Conservation (phyloP, 2,329 filamentous ascomycete genomes). For the Colletotrichum gloeosporioides region DNA sequence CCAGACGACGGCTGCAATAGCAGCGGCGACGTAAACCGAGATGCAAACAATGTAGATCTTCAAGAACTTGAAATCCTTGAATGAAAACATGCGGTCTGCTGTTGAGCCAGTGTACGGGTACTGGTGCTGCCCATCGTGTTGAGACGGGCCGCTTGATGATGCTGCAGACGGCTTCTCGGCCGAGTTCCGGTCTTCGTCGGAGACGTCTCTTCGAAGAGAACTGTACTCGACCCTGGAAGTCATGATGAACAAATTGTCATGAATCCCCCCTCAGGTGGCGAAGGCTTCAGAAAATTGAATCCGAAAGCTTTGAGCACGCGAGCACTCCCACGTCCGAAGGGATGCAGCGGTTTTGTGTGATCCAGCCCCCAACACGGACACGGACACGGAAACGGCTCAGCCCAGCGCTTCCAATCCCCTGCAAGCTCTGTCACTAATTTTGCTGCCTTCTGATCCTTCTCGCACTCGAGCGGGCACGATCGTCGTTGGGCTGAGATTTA, state of each 20-base stretch:
- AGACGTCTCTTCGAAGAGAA: not conserved
- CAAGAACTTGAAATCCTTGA: not conserved
- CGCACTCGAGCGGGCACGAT: not conserved
- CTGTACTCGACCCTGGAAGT: not conserved
- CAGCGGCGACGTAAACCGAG: not conserved
- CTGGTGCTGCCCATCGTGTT: not conserved
- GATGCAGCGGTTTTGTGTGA: not conserved
- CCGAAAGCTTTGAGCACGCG: not conserved
- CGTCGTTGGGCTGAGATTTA: not conserved
- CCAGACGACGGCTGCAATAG: not conserved
- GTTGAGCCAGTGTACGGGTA: not conserved
- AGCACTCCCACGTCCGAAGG: not conserved
- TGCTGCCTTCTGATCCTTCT: slow-evolving; percentile 1
- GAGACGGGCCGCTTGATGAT: not conserved
- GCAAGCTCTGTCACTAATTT: not conserved
- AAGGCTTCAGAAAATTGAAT: not conserved
- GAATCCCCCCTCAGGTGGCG: rapidly evolving
- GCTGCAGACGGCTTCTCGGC: not conserved
- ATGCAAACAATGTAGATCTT: slow-evolving; percentile 2
- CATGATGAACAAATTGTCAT: not conserved
- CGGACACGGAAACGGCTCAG: not conserved
- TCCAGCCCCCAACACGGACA: not conserved
- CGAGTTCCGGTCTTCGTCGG: not conserved
- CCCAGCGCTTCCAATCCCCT: not conserved
- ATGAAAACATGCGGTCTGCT: slow-evolving; percentile 5